Base-by-base conservation (phyloP, 306 rosid species). In the Carpinus fangiana region DNA sequence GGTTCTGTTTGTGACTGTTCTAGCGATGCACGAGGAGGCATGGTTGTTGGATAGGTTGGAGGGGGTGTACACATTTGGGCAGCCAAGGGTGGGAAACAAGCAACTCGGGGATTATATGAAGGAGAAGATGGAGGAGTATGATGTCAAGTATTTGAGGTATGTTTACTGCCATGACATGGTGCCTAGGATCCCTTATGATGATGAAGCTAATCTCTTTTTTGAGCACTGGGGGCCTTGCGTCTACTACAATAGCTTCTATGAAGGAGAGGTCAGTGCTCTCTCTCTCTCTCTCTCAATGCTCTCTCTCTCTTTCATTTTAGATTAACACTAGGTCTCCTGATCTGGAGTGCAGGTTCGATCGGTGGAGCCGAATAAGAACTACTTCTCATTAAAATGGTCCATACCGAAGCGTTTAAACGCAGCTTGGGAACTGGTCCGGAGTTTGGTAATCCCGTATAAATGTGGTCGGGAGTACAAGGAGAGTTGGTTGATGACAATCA, bases 51-150 rank as follows among this genome's bases (percentile, higher is more conserved):
- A 90, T 7, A 88, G 82, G 78, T 79, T 93, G 76, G 90, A 88
- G 47, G 90, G 87, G 52, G 92, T 93, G 73, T 91, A 91, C 79
- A 89, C 94, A 0, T 93, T 88, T 83, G 93, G 98, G 43, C 94
- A 91, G 74, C 97, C 98, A 13, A 87, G 94, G 73, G 97, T 91
- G 7, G 94, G 96, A n/a, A 89, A 87, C 41, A 8, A 60, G n/a
- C 23, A 70, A 26, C 88, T 89, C 53, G 96, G 96, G 21, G 82
- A 83, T n/a, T 92, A 80, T 76, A 84, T 90, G 93, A 73, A 76
- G n/a, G 80, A 75, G 7, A 85, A 73, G 74, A 4, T 89, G 59
- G 59, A 45, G 18, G 54, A 73, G 67, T 87, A 84, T 73, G 76
- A 86, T 56, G 91, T 94, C 21, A 90, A 12, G 68, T 89, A 89